Percentiles rank a stretch among this genome's conserved stretches.
phyloP scores from a whole-genome alignment of 1,139 yeast species.

The Kodamaea fungicola region DNA sequence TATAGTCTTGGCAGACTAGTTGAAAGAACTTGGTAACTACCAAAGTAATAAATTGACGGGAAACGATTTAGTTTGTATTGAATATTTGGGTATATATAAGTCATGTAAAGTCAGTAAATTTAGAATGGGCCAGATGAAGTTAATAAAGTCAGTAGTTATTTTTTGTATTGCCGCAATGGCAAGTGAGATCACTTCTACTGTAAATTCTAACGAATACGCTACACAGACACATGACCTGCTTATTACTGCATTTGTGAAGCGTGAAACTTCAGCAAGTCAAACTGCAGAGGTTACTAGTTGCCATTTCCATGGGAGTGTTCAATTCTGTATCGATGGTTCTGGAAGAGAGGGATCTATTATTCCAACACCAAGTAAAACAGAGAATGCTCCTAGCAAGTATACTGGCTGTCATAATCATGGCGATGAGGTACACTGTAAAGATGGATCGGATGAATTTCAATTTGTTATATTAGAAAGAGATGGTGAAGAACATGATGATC shows the following conservation, averaged over 20 bases:
- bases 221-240: neutral
- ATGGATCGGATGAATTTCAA: constrained; percentile 5
- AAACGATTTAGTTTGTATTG: neutral
- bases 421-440: constrained; percentile 3
- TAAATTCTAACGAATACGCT: neutral
- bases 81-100: neutral
- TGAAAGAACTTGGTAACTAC: neutral
- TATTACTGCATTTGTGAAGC: neutral
- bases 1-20: neutral
- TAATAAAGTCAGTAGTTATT: too few relatives aligned
- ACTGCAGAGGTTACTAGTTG: constrained; percentile 19
- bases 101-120: neutral
- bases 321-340: constrained; percentile 22
- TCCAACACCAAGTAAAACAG: constrained; percentile 22
- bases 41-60: neutral
- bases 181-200: neutral
- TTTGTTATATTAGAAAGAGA: constrained; percentile 3
- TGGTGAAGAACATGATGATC: neutral
- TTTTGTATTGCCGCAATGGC: too few relatives aligned
- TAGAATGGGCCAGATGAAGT: neutral
- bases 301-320: constrained; percentile 25
- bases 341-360: constrained; percentile 28
- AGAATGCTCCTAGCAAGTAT: constrained; percentile 19
- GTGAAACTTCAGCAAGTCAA: neutral
- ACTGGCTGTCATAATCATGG: constrained; percentile 30